Percentiles rank a stretch among this genome's conserved stretches.
These are phyloP conservation scores for Nelumbo lutea DNA, from an alignment of 164 flowering plant species.

Conservation along the genomic window DNA sequence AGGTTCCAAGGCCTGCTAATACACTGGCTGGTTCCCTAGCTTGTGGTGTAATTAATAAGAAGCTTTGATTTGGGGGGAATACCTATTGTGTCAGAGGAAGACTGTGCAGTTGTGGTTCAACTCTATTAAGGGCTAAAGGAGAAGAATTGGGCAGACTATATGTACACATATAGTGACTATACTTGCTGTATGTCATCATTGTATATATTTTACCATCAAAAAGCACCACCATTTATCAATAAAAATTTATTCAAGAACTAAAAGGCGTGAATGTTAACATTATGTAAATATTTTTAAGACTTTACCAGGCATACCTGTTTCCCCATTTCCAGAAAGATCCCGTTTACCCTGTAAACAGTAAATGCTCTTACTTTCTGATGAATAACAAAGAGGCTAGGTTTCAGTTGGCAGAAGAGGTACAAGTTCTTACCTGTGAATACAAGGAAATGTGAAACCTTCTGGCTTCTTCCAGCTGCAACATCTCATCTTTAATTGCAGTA, in stretches of 20 bases:
- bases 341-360: constrained; percentile 32
- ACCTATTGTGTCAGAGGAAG: too few species aligned
- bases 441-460: constrained; percentile 74
- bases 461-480: constrained; percentile 77
- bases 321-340: constrained; percentile 19
- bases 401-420: constrained; percentile 3
- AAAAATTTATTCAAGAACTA: background rate
- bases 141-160: too few species aligned
- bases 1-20: too few species aligned
- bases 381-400: background rate
- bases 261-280: background rate
- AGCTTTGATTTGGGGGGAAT: too few species aligned
- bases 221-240: too few species aligned
- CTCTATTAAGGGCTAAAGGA: too few species aligned
- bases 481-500: constrained; percentile 48
- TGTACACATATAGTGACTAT: too few species aligned
- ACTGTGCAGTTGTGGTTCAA: too few species aligned
- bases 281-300: background rate
- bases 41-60: too few species aligned
- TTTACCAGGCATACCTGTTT: constrained; percentile 26
- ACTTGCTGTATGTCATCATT: too few species aligned
- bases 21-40: too few species aligned
- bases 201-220: too few species aligned
- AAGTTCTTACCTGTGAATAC: constrained; percentile 49
- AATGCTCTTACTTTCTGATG: background rate